Evolutionary conservation across 179 eudicot species (phyloP).

Genomic region (Patellifolia procumbens): DNA sequence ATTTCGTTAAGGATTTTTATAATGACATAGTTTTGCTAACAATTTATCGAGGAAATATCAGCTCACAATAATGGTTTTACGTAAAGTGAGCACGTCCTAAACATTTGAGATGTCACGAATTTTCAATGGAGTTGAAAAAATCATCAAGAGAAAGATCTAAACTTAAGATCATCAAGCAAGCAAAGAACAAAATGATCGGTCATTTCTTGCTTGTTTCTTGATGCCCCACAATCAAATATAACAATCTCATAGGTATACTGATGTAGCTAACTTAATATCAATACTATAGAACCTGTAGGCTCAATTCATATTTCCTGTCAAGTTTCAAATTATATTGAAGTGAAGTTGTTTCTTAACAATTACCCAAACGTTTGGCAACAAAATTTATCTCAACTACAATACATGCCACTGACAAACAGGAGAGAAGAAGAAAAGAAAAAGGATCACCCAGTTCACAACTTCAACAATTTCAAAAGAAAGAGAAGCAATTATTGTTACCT

Average conservation of each 20-base stretch:
- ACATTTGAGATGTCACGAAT: no score
- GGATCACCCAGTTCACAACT: neutral
- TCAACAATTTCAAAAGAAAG: neutral
- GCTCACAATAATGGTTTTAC: neutral
- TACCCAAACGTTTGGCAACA: neutral
- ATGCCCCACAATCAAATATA: neutral
- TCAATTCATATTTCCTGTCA: no score
- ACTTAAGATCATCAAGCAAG: neutral
- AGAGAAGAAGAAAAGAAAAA: no score
- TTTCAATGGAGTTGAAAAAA: neutral
- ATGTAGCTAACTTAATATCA: no score
- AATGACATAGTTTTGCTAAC: neutral
- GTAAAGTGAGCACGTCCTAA: neutral
- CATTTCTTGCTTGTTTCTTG: neutral
- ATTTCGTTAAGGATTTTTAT: neutral
- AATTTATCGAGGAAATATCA: neutral
- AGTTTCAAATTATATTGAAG: neutral
- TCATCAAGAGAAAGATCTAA: neutral
- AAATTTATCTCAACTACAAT: neutral
- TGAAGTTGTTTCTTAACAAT: neutral
- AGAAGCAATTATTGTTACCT: constrained; percentile 42
- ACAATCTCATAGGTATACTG: neutral
- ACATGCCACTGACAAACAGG: neutral
- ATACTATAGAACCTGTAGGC: no score
- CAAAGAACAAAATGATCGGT: no score